Percentiles rank a stretch among this genome's conserved stretches.
These are phyloP conservation scores for Starmerella kuoi DNA, from an alignment of 805 yeast genomes.

Conservation along the genomic window DNA sequence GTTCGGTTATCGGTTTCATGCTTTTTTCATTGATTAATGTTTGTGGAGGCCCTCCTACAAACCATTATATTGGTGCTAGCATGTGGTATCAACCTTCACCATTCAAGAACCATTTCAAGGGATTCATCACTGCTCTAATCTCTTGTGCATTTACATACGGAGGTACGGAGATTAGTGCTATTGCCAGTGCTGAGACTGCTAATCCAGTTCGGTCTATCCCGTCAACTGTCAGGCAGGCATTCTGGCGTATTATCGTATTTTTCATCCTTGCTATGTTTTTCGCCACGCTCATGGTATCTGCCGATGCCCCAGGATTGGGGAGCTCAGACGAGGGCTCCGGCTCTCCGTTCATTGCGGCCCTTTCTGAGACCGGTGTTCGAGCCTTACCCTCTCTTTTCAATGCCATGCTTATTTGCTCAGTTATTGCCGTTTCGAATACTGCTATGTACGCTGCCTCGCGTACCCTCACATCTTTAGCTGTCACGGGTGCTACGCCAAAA, in stretches of 20 bases:
- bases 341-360: conserved; percentile 77
- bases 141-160: conserved; percentile 52
- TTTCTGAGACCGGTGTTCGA: conserved; percentile 48
- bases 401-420: conserved; percentile 63
- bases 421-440: conserved; percentile 67
- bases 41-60: conserved; percentile 53
- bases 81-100: conserved; percentile 54
- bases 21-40: conserved; percentile 42
- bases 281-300: conserved; percentile 57
- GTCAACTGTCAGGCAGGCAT: conserved; percentile 55
- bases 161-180: conserved; percentile 59
- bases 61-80: conserved; percentile 42
- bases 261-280: conserved; percentile 50
- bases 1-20: conserved; percentile 48
- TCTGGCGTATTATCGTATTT: conserved; percentile 55
- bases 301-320: conserved; percentile 41
- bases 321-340: conserved; percentile 41
- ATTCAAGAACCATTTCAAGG: conserved; percentile 51
- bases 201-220: conserved; percentile 60
- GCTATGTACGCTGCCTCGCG: conserved; percentile 59
- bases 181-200: conserved; percentile 62
- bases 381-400: conserved; percentile 67
- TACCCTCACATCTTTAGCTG: conserved; percentile 52
- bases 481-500: conserved; percentile 50
- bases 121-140: conserved; percentile 49